phyloP scores from a whole-genome alignment of 257 asterid species.

The Solanum lycopersicoides region DNA sequence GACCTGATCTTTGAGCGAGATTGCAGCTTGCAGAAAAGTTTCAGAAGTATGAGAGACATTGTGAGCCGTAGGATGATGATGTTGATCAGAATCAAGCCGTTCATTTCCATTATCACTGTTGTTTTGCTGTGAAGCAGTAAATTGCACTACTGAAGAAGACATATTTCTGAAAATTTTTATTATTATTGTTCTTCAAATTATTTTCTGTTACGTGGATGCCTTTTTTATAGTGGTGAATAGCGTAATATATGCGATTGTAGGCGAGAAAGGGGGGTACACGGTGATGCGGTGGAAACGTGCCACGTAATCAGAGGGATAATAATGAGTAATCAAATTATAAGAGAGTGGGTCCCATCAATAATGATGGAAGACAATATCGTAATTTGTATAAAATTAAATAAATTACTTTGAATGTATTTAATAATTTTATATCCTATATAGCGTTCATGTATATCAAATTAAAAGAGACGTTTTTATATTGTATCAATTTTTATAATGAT shows the following conservation, averaged over 20 bases:
- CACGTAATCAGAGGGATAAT: neutral
- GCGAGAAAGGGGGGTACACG: neutral
- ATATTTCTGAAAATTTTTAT: neutral
- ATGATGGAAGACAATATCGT: too few species aligned
- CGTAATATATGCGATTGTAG: neutral
- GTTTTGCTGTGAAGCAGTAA: slow-evolving; percentile 36
- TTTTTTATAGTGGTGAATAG: neutral
- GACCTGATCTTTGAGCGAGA: slow-evolving; percentile 54
- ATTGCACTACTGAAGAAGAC: slow-evolving; percentile 40
- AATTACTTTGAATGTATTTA: too few species aligned
- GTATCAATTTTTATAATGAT: too few species aligned
- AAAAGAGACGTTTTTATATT: too few species aligned
- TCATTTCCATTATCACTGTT: slow-evolving; percentile 39
- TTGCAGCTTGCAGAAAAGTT: slow-evolving; percentile 47
- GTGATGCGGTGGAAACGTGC: neutral
- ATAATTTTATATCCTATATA: too few species aligned
- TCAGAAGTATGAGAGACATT: slow-evolving; percentile 28
- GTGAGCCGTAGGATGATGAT: slow-evolving; percentile 18
- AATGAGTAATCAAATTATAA: neutral
- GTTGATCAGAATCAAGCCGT: slow-evolving; percentile 24
- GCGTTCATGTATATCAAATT: too few species aligned
- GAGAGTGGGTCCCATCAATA: neutral
- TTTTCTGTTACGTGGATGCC: neutral
- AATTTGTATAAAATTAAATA: too few species aligned
- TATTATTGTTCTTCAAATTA: neutral